phyloP scores from a whole-genome alignment of 257 asterid genomes.

The Capsicum pubescens region DNA sequence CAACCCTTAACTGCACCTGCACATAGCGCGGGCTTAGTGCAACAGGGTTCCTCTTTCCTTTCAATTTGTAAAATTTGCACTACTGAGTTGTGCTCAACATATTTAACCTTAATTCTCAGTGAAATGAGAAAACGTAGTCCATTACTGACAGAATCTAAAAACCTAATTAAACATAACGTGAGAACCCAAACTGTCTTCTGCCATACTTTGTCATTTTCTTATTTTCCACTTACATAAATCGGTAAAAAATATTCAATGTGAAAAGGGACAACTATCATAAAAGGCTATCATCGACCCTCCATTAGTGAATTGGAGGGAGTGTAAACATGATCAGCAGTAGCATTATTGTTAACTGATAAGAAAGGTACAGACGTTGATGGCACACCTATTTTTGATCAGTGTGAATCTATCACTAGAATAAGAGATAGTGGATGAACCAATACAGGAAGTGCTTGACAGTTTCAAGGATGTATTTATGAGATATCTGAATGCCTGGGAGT shows the following conservation, averaged over 20 bases:
- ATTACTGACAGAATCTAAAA: background rate
- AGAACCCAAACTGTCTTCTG: background rate
- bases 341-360: no score
- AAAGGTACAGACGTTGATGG: no score
- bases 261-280: background rate
- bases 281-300: background rate
- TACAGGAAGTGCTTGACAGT: no score
- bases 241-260: background rate
- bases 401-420: no score
- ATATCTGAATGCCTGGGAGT: no score
- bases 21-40: background rate
- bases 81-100: background rate
- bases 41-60: background rate
- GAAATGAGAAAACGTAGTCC: background rate
- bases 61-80: background rate
- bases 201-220: background rate
- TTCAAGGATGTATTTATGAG: no score
- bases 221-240: background rate
- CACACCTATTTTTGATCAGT: no score
- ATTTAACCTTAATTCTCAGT: background rate
- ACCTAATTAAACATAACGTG: background rate
- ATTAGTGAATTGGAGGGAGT: background rate
- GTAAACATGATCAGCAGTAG: no score
- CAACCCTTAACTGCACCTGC: background rate
- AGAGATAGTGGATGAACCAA: no score